Conservation (phyloP, 306 rosid species). For the Prunus mume region DNA sequence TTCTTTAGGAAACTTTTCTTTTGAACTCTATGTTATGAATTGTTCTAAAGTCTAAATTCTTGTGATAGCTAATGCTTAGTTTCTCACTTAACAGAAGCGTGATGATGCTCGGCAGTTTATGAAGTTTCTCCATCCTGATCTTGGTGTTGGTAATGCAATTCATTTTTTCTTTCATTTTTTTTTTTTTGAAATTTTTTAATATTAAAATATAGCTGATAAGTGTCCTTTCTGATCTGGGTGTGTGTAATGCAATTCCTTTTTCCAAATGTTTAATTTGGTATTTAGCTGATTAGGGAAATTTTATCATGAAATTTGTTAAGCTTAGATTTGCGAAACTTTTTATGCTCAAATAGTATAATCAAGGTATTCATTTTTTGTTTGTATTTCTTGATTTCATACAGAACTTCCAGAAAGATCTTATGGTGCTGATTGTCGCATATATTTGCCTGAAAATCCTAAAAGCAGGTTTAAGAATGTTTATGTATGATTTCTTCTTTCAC, state of each 20-base stretch:
- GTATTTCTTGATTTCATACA: conserved; percentile 33
- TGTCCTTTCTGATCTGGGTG: conserved; percentile 84
- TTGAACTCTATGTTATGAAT: background rate
- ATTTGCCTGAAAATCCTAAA: conserved; percentile 81
- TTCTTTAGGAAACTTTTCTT: background rate
- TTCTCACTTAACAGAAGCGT: conserved; percentile 62
- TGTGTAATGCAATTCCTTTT: conserved; percentile 54
- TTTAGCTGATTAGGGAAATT: conserved; percentile 9
- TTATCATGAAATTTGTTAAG: conserved; percentile 6
- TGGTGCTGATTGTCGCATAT: conserved; percentile 95
- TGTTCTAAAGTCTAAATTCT: background rate
- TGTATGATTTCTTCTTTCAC: conserved; percentile 81
- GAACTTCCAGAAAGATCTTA: conserved; percentile 98
- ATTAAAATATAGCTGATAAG: conserved; percentile 11
- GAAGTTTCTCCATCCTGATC: conserved; percentile 99
- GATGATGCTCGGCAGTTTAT: conserved; percentile 96
- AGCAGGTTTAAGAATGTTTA: conserved; percentile 99
- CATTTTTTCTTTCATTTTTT: background rate
- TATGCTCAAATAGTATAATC: background rate
- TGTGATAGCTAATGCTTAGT: conserved; percentile 15
- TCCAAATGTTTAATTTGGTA: conserved; percentile 14
- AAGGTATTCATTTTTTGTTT: conserved; percentile 22
- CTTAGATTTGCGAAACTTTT: conserved; percentile 1
- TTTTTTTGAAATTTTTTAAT: background rate
- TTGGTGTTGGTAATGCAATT: conserved; percentile 77